Conservation (phyloP, 768 basidiomycete species). For the Mycena polygramma region DNA sequence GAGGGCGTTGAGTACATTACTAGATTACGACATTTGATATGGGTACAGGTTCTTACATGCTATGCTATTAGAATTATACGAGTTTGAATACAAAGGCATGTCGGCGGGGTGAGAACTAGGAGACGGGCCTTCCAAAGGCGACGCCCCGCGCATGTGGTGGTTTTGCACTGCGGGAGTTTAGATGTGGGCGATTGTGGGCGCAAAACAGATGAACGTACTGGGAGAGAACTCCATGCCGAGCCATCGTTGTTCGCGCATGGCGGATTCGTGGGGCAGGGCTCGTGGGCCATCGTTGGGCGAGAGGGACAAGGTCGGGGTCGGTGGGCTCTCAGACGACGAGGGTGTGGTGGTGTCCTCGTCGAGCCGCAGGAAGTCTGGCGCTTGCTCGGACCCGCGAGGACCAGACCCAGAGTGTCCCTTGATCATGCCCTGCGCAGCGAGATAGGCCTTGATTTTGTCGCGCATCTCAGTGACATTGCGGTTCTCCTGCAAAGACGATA, state of each 20-base stretch:
- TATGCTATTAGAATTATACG: constrained; percentile 60
- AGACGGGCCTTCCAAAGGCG: constrained; percentile 30
- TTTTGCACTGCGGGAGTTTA: not conserved
- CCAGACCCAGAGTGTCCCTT: constrained; percentile 86
- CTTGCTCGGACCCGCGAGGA: constrained; percentile 68
- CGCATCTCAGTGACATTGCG: constrained; percentile 76
- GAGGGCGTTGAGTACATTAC: constrained; percentile 78
- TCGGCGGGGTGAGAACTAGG: constrained; percentile 37
- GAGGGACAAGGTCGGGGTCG: constrained; percentile 49
- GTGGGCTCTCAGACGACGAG: constrained; percentile 57
- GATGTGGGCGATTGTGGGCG: not conserved
- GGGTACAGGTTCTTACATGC: constrained; percentile 82
- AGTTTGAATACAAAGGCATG: constrained; percentile 16
- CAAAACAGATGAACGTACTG: constrained; percentile 27
- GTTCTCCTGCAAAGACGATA: constrained; percentile 64
- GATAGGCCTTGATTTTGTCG: constrained; percentile 83
- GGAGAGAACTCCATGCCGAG: constrained; percentile 10
- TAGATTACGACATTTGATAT: constrained; percentile 75
- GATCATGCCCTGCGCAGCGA: constrained; percentile 89
- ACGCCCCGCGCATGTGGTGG: constrained; percentile 28
- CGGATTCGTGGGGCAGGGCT: constrained; percentile 35
- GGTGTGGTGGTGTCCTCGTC: constrained; percentile 56
- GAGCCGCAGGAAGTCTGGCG: constrained; percentile 67
- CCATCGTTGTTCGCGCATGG: constrained; percentile 39
- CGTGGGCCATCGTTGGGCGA: constrained; percentile 35